A percentile compares a stretch with the other conserved stretches of the same genome.
Conservation (phyloP, 768 basidiomycete species). For the Kwoniella mangroviensis region DNA sequence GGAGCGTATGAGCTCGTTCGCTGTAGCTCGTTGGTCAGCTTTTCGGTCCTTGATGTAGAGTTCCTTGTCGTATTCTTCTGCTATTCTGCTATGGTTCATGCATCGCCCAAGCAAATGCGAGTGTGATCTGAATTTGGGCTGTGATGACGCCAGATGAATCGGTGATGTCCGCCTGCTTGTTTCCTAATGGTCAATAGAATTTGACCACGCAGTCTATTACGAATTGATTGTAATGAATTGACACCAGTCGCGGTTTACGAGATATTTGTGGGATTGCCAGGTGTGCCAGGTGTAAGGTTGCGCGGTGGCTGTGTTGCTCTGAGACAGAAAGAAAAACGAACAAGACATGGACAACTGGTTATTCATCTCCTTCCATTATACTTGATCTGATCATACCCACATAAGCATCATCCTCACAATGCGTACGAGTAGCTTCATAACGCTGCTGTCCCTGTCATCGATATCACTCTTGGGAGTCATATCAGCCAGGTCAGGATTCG, state of each 20-base stretch:
- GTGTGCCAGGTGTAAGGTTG: no score
- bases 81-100: neutral
- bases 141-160: neutral
- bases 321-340: neutral
- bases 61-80: neutral
- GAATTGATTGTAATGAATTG: no score
- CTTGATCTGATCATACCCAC: neutral
- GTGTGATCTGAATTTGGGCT: neutral
- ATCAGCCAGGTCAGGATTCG: constrained; percentile 37
- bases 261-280: no score
- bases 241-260: neutral
- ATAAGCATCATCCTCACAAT: neutral
- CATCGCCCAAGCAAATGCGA: neutral
- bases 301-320: neutral
- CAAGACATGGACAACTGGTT: neutral
- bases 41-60: no score
- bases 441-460: neutral
- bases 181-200: neutral
- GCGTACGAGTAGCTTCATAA: neutral
- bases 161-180: constrained; percentile 1
- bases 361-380: neutral
- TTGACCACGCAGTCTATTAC: neutral
- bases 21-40: no score
- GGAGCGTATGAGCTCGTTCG: neutral
- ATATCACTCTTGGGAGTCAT: constrained; percentile 9